These are phyloP conservation scores for Entomortierella chlamydospora DNA, from an alignment of 192 early-diverging fungal species.

Conservation along the genomic window DNA sequence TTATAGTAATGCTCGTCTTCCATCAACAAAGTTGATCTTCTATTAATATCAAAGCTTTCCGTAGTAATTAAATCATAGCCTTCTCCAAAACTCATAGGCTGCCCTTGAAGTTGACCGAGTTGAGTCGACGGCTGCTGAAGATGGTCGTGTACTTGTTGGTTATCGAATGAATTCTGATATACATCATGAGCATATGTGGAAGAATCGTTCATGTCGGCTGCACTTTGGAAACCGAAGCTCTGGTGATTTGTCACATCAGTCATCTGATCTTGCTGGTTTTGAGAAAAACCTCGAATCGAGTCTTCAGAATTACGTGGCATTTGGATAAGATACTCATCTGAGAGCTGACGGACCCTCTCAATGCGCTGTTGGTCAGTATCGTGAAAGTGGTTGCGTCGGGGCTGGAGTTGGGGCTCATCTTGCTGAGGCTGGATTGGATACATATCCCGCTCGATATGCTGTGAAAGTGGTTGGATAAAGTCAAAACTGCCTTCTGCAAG, in stretches of 20 bases:
- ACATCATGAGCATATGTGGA: not conserved
- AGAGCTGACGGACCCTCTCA: slow-evolving; percentile 36
- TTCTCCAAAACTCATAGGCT: slow-evolving; percentile 39
- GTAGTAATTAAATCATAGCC: slow-evolving; percentile 41
- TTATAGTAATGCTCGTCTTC: slow-evolving; percentile 9
- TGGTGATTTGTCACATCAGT: slow-evolving; percentile 4
- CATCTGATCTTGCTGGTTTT: slow-evolving; percentile 18
- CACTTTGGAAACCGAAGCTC: slow-evolving; percentile 7
- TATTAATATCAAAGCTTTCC: not conserved
- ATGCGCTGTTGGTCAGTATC: slow-evolving; percentile 21
- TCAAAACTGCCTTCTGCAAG: not conserved
- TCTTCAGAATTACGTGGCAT: slow-evolving; percentile 49
- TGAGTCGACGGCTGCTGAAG: slow-evolving; percentile 13
- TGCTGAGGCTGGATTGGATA: slow-evolving; percentile 36
- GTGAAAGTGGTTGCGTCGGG: slow-evolving; percentile 37
- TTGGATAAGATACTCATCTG: slow-evolving; percentile 46
- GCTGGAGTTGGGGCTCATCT: slow-evolving; percentile 40
- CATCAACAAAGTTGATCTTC: not conserved
- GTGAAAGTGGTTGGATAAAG: not conserved
- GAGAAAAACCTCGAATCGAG: slow-evolving; percentile 16
- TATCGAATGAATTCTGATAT: not conserved
- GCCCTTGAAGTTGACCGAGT: not conserved
- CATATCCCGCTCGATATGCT: slow-evolving; percentile 2
- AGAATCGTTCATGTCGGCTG: not conserved
- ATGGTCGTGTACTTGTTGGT: slow-evolving; percentile 3